Conservation (phyloP, 148 eudicot genomes). For the Camellia japonica region DNA sequence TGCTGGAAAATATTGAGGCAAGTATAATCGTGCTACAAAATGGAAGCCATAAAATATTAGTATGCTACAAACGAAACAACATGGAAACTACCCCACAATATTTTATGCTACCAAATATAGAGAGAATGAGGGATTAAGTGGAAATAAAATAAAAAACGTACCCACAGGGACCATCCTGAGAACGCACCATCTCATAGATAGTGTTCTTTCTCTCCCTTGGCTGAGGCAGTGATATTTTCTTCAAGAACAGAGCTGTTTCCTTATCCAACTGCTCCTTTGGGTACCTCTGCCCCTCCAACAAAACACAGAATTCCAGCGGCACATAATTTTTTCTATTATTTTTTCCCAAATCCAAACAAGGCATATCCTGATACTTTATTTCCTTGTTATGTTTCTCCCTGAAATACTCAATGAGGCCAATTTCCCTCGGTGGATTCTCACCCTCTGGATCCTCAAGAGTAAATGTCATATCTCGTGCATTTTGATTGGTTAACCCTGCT, state of each 20-base stretch:
- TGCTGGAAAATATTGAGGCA: too few species aligned
- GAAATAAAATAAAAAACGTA: constrained; percentile 23
- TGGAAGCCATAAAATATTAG: too few species aligned
- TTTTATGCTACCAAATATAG: background rate
- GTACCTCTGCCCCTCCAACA: constrained; percentile 62
- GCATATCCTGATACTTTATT: constrained; percentile 30
- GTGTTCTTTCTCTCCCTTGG: constrained; percentile 35
- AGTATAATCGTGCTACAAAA: too few species aligned
- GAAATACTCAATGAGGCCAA: constrained; percentile 44
- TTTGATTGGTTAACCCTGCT: constrained; percentile 36
- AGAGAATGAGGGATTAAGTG: background rate
- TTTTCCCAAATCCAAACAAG: constrained; percentile 54
- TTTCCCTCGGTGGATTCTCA: constrained; percentile 18
- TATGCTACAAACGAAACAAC: background rate
- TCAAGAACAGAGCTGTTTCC: constrained; percentile 28
- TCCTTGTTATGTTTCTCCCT: constrained; percentile 31
- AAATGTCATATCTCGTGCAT: constrained; percentile 34
- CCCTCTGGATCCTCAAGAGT: constrained; percentile 37
- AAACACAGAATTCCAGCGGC: constrained; percentile 61
- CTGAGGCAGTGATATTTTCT: constrained; percentile 37
- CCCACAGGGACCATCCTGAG: constrained; percentile 54
- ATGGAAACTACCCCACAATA: background rate
- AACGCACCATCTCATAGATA: constrained; percentile 44
- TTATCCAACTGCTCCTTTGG: constrained; percentile 45
- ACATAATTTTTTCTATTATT: constrained; percentile 35